phyloP scores from a whole-genome alignment of 345 rosid genomes.

The Rhizophora apiculata region DNA sequence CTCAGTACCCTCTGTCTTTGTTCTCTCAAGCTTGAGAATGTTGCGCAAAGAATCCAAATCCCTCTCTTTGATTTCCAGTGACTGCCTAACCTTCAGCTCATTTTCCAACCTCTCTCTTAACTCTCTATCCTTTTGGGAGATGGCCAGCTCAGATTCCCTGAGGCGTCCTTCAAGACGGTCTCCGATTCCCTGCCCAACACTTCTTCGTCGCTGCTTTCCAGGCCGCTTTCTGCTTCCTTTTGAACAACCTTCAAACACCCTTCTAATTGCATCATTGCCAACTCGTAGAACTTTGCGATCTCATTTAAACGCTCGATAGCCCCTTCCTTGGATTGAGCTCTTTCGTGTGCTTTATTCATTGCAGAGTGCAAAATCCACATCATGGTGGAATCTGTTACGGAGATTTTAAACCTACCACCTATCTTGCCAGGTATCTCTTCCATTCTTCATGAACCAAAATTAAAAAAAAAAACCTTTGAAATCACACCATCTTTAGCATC shows the following conservation, averaged over 20 bases:
- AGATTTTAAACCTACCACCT: slow-evolving; percentile 51
- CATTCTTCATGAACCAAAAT: slow-evolving; percentile 25
- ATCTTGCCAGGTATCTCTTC: slow-evolving; percentile 40
- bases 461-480: background rate
- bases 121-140: slow-evolving; percentile 67
- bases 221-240: slow-evolving; percentile 52
- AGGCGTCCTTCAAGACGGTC: slow-evolving; percentile 74
- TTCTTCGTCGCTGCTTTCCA: slow-evolving; percentile 57
- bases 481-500: background rate
- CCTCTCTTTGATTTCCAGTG: slow-evolving; percentile 49
- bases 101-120: slow-evolving; percentile 46
- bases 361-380: slow-evolving; percentile 72
- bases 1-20: slow-evolving; percentile 27
- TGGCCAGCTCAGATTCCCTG: slow-evolving; percentile 54
- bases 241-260: slow-evolving; percentile 69
- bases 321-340: slow-evolving; percentile 60
- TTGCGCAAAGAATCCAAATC: slow-evolving; percentile 55
- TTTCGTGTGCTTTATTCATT: slow-evolving; percentile 77
- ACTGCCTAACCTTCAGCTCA: slow-evolving; percentile 52
- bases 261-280: slow-evolving; percentile 74
- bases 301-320: slow-evolving; percentile 61
- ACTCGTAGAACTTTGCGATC: slow-evolving; percentile 72
- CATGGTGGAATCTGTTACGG: slow-evolving; percentile 74
- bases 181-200: slow-evolving; percentile 55
- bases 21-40: slow-evolving; percentile 35